Percentiles rank a stretch among this genome's conserved stretches.
Evolutionary conservation across 352 stramenopile genomes (phyloP).

Genomic region (Albugo candida): DNA sequence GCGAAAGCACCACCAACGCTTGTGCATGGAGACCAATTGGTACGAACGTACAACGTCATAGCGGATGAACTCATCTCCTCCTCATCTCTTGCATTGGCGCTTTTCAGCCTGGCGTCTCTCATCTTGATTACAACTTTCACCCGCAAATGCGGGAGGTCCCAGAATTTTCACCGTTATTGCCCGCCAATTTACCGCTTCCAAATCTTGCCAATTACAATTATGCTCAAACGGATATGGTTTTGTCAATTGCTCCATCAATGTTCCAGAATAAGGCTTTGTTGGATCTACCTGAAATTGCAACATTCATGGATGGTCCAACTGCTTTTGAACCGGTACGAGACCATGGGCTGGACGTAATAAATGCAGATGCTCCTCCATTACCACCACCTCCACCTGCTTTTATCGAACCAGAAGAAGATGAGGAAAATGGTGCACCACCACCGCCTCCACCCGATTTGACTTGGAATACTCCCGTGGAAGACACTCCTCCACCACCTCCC

Average conservation of each 20-base stretch:
- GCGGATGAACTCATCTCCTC: background rate
- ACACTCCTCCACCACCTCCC: constrained; percentile 16
- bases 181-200: constrained; percentile 53
- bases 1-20: constrained; percentile 59
- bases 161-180: constrained; percentile 51
- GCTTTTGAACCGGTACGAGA: constrained; percentile 35
- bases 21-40: constrained; percentile 61
- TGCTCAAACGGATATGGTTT: constrained; percentile 24
- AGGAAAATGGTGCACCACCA: constrained; percentile 24
- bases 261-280: constrained; percentile 66
- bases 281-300: constrained; percentile 36
- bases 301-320: constrained; percentile 40
- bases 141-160: constrained; percentile 42
- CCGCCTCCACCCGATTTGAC: constrained; percentile 15
- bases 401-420: constrained; percentile 1
- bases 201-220: constrained; percentile 72
- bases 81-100: background rate
- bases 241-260: constrained; percentile 62
- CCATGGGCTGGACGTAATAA: background rate
- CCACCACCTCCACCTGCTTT: constrained; percentile 2
- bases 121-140: constrained; percentile 65
- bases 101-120: constrained; percentile 29
- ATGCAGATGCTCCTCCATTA: constrained; percentile 33
- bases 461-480: constrained; percentile 10
- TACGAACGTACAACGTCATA: constrained; percentile 9